Conservation (phyloP, 2,329 filamentous ascomycete species). For the Lecanicillium sp. region DNA sequence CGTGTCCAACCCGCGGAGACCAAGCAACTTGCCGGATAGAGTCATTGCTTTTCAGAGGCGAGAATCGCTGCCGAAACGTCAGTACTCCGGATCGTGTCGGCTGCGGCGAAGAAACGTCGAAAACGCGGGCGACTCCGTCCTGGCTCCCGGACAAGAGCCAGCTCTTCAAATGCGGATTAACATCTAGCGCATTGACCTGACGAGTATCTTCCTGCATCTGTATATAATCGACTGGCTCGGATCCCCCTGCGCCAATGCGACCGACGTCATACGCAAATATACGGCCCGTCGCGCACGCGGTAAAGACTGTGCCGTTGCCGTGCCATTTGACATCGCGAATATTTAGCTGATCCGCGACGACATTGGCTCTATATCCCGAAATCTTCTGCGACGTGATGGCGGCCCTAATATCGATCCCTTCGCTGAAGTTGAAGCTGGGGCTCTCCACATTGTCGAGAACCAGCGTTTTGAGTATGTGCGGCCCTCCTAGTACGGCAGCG, state of each 20-base stretch:
- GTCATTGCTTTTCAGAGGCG: slow-evolving; percentile 29
- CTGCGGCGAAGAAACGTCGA: slow-evolving; percentile 45
- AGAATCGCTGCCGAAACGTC: slow-evolving; percentile 41
- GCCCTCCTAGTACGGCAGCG: slow-evolving; percentile 48
- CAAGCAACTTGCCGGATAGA: slow-evolving; percentile 55
- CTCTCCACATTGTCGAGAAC: slow-evolving; percentile 38
- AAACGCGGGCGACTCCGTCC: slow-evolving; percentile 55
- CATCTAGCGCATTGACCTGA: slow-evolving; percentile 56
- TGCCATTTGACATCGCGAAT: slow-evolving; percentile 57
- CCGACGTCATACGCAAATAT: slow-evolving; percentile 57
- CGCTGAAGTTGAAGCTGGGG: slow-evolving; percentile 29
- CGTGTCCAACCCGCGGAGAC: slow-evolving; percentile 53
- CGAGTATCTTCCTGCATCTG: slow-evolving; percentile 54
- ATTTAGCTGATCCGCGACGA: slow-evolving; percentile 48
- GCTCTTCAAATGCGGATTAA: slow-evolving; percentile 51
- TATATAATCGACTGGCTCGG: slow-evolving; percentile 44
- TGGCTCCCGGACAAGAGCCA: slow-evolving; percentile 56
- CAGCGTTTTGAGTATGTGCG: slow-evolving; percentile 53
- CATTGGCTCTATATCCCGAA: slow-evolving; percentile 31
- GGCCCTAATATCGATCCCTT: slow-evolving; percentile 51
- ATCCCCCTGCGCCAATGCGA: slow-evolving; percentile 35
- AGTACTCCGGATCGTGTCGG: slow-evolving; percentile 39
- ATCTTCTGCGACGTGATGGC: slow-evolving; percentile 44
- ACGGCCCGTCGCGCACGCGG: slow-evolving; percentile 55
- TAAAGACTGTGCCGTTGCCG: slow-evolving; percentile 48